Percentiles rank a stretch among this genome's conserved stretches.
phyloP scores from a whole-genome alignment of 805 yeast species.

The Saturnispora kantuleensis region DNA sequence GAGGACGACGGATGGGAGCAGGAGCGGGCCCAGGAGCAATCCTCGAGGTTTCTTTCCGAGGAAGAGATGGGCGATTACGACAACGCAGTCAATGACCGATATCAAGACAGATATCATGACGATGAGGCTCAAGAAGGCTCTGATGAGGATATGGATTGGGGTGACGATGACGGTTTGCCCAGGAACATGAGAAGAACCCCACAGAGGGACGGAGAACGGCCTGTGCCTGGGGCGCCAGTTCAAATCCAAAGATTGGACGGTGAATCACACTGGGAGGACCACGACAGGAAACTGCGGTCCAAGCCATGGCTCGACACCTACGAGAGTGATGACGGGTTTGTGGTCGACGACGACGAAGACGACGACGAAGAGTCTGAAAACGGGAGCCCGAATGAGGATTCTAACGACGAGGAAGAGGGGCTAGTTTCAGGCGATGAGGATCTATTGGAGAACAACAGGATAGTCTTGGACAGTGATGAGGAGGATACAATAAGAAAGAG shows the following conservation, averaged over 20 bases:
- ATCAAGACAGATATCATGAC: not conserved
- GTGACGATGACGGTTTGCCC: slow-evolving; percentile 3
- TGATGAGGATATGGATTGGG: slow-evolving; percentile 2
- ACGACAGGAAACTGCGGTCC: not conserved
- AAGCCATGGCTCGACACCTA: slow-evolving; percentile 4
- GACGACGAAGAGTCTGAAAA: slow-evolving; percentile 1
- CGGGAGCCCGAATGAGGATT: not conserved
- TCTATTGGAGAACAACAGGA: not conserved
- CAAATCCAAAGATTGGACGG: not conserved
- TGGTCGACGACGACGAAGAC: slow-evolving; percentile 11
- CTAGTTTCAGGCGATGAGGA: slow-evolving; percentile 11
- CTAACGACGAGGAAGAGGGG: not conserved
- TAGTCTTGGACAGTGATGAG: not conserved
- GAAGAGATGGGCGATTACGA: slow-evolving; percentile 10
- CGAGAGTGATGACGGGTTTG: slow-evolving; percentile 14
- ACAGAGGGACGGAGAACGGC: not conserved
- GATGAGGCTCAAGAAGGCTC: slow-evolving; percentile 3
- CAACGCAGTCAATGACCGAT: slow-evolving; percentile 3
- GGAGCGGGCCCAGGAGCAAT: not conserved
- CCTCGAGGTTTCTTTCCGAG: not conserved
- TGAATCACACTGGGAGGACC: not conserved
- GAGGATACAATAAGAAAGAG: not conserved
- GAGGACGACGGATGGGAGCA: slow-evolving; percentile 7
- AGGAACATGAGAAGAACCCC: not conserved
- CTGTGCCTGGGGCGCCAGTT: not conserved